Evolutionary conservation across 2,329 filamentous ascomycete genomes (phyloP).

Genomic region (Lachnellula arida): DNA sequence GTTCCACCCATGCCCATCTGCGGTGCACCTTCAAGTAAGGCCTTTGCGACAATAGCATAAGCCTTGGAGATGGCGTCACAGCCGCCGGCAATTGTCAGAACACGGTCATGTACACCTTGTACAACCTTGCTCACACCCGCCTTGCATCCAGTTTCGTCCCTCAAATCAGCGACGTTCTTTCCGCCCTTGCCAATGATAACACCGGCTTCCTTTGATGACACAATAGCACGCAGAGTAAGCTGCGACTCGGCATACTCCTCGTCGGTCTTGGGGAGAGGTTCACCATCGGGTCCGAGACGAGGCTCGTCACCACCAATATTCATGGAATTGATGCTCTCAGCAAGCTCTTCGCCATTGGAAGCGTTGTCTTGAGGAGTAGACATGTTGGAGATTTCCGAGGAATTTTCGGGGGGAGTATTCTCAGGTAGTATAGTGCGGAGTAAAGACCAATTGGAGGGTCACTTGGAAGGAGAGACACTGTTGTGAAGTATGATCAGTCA

Average conservation of each 20-base stretch:
- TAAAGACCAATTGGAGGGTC: constrained; percentile 6
- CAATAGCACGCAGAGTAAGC: constrained; percentile 92
- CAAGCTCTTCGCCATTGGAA: constrained; percentile 44
- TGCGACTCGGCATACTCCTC: constrained; percentile 93
- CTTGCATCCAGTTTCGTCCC: constrained; percentile 96
- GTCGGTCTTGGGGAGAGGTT: constrained; percentile 82
- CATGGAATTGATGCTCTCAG: constrained; percentile 59
- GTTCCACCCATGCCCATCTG: constrained; percentile 95
- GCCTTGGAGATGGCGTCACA: constrained; percentile 86
- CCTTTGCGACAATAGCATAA: constrained; percentile 88
- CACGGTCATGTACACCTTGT: constrained; percentile 92
- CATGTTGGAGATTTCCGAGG: constrained; percentile 19
- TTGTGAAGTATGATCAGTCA: constrained; percentile 2
- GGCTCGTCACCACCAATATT: constrained; percentile 58
- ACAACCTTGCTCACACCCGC: constrained; percentile 99
- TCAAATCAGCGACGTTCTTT: constrained; percentile 95
- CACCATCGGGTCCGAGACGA: constrained; percentile 66
- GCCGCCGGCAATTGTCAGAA: constrained; percentile 88
- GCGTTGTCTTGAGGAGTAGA: constrained; percentile 29
- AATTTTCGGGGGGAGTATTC: background rate
- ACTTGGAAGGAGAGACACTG: background rate
- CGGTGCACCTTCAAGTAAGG: constrained; percentile 87
- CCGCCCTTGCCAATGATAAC: constrained; percentile 99
- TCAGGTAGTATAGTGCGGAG: background rate
- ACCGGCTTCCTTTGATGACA: constrained; percentile 97